phyloP scores from a whole-genome alignment of 139 green algal genomes.

The Picochlorum sp. region DNA sequence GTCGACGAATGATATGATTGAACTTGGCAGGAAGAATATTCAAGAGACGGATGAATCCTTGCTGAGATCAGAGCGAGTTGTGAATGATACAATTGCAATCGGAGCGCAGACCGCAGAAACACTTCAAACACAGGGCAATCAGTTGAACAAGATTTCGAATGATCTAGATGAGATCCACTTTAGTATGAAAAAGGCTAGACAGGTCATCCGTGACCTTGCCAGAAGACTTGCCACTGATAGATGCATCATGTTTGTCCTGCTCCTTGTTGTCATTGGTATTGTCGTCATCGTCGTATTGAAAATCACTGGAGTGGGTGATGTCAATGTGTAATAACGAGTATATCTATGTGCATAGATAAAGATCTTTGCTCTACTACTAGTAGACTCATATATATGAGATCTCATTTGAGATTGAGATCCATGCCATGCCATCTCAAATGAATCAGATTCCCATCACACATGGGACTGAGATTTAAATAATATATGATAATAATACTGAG shows the following conservation, averaged over 20 bases:
- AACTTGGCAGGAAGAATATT: constrained; percentile 57
- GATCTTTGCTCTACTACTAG: too few relatives aligned
- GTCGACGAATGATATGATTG: constrained; percentile 64
- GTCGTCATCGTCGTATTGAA: constrained; percentile 59
- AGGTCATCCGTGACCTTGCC: constrained; percentile 77
- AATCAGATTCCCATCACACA: too few relatives aligned
- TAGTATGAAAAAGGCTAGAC: constrained; percentile 72
- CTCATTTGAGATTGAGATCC: too few relatives aligned
- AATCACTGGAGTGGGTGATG: not conserved
- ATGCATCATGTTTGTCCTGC: constrained; percentile 68
- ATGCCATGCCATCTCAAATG: not conserved
- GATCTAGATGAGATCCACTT: constrained; percentile 87
- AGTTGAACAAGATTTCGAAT: constrained; percentile 65
- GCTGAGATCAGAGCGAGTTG: constrained; percentile 50
- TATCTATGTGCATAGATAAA: not conserved
- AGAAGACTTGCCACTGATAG: constrained; percentile 79
- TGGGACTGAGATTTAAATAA: too few relatives aligned
- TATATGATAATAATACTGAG: too few relatives aligned
- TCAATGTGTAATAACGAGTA: constrained; percentile 1
- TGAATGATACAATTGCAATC: constrained; percentile 70
- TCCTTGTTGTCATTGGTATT: constrained; percentile 57
- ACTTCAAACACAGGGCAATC: constrained; percentile 63
- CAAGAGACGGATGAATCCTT: constrained; percentile 62
- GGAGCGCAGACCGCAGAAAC: constrained; percentile 69
- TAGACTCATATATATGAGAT: too few relatives aligned